Evolutionary conservation across 345 rosid genomes (phyloP), one percentile per base, ranked within the genome.

Genomic region (Mangifera indica): DNA sequence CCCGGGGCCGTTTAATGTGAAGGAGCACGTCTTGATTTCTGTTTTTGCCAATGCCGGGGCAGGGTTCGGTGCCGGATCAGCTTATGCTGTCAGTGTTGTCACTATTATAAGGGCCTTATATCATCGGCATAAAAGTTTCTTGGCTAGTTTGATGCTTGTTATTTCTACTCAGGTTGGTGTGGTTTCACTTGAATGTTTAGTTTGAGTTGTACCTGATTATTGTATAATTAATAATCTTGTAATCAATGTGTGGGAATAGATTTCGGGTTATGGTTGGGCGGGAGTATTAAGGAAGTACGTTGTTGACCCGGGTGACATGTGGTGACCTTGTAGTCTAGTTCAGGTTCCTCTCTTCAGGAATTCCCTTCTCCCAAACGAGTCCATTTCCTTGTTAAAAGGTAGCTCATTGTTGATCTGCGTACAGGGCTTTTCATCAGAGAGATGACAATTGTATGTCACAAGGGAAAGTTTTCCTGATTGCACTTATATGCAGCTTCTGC

Each of bases 181-280:
- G 37, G 6, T 34, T 34, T 34, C 11, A 34, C 37, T 34, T 2
- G 1, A 3, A 21, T 8, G 4, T 3, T 37, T 46, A 22, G 13
- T 15, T 17, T 40, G 7, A 15, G 10, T 66, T 54, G 8, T 15
- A 40, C 4, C 9, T 59, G 11, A 5, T 13, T 68, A 7, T 46
- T 22, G 1, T 34, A 34, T 34, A 34, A 34, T 4, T 52, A 21
- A 52, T 5, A 10, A 34, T 69, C 21, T n/a, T 45, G 37, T 34
- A 34, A 34, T 34, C 5, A 66, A 34, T 34, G 37, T 7, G 37
- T 2, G 26, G 66, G 65, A 40, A 65, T 73, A 87, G 92, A 74
- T 88, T 45, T 52, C 86, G 73, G 92, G 92, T 5, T 88, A 86
- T 70, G 90, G 92, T 48, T 86, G 92, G 92, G 90, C 92, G 18